phyloP scores from a whole-genome alignment of 306 rosid species.

The Sindora glabra region DNA sequence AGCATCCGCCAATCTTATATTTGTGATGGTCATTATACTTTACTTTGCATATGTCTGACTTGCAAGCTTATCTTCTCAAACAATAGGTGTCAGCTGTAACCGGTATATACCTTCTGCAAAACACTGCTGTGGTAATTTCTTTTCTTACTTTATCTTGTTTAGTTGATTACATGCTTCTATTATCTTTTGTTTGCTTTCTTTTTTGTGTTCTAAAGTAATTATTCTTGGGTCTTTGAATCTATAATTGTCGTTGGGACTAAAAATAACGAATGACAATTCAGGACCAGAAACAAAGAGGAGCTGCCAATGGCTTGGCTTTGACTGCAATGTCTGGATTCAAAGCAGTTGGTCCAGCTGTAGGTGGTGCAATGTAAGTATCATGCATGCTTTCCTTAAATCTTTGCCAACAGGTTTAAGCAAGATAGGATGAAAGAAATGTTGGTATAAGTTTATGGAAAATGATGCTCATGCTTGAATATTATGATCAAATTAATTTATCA shows the following conservation, averaged over 20 bases:
- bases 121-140: slow-evolving; percentile 51
- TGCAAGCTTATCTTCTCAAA: not conserved
- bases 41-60: no score
- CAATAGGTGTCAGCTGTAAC: slow-evolving; percentile 28
- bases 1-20: no score
- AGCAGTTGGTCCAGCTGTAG: slow-evolving; percentile 53
- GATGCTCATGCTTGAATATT: no score
- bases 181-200: not conserved
- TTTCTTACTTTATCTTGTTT: not conserved
- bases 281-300: slow-evolving; percentile 56
- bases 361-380: slow-evolving; percentile 45
- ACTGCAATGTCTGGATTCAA: slow-evolving; percentile 48
- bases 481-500: no score
- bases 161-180: not conserved
- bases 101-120: slow-evolving; percentile 48
- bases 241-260: not conserved
- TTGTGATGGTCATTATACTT: no score
- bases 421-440: not conserved
- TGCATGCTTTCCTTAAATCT: not conserved
- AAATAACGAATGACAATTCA: not conserved
- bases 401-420: not conserved
- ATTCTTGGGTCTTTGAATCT: not conserved
- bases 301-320: slow-evolving; percentile 57
- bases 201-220: no score
- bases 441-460: not conserved